These are phyloP conservation scores for Escallonia rubra DNA, from an alignment of 129 eudicot species.

Conservation along the genomic window DNA sequence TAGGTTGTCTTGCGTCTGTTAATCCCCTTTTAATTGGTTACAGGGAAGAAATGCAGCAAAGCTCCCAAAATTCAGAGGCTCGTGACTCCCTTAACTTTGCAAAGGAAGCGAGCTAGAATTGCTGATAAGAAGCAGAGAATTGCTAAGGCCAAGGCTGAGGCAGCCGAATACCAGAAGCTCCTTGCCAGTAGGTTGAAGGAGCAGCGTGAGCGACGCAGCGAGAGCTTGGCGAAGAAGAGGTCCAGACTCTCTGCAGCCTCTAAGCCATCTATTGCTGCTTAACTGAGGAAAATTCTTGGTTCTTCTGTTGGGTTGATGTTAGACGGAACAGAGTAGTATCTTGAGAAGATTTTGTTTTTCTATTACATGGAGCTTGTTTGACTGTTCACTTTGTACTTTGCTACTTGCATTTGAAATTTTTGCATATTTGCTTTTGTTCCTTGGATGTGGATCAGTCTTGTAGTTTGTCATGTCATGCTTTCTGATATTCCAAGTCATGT, in stretches of 20 bases:
- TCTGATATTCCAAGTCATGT: too few relatives aligned
- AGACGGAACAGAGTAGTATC: not conserved
- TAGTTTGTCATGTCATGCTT: too few relatives aligned
- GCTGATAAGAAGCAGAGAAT: constrained; percentile 71
- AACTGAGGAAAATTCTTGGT: constrained; percentile 2
- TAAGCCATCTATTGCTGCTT: constrained; percentile 41
- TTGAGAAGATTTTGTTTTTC: constrained; percentile 6
- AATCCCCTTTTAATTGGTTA: not conserved
- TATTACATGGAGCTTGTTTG: too few relatives aligned
- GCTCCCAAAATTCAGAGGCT: constrained; percentile 73
- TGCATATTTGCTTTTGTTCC: too few relatives aligned
- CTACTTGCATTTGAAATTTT: too few relatives aligned
- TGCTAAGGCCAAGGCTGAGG: constrained; percentile 62
- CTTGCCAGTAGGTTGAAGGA: constrained; percentile 72
- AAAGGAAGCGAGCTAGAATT: constrained; percentile 68
- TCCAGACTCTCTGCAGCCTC: constrained; percentile 61
- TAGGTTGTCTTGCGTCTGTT: too few relatives aligned
- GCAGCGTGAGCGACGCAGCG: constrained; percentile 65
- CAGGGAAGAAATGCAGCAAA: constrained; percentile 63
- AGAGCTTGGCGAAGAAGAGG: constrained; percentile 73
- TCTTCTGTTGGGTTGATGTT: not conserved
- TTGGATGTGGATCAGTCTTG: too few relatives aligned
- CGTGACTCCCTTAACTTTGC: constrained; percentile 72
- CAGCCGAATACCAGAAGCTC: constrained; percentile 68
- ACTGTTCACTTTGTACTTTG: too few relatives aligned